Conservation (phyloP, 1,284 basidiomycete genomes). For the Porodaedalea pini region DNA sequence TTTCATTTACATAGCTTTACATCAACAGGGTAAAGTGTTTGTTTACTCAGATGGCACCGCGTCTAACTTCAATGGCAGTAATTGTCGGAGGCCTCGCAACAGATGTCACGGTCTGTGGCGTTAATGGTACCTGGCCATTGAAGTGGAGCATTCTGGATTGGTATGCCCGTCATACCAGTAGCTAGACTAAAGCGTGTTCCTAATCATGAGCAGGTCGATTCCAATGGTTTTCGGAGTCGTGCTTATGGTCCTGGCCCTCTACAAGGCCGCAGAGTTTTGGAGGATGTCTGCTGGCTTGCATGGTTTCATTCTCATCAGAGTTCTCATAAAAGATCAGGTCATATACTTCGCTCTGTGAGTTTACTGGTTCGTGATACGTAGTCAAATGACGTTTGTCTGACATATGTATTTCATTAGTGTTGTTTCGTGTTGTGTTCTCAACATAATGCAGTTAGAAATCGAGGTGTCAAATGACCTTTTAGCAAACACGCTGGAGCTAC, state of each 20-base stretch:
- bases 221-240: not conserved
- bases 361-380: too few relatives aligned
- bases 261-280: conserved; percentile 2
- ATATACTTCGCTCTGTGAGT: conserved; percentile 2
- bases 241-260: not conserved
- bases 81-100: not conserved
- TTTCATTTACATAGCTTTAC: not conserved
- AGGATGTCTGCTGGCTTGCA: not conserved
- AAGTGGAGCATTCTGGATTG: not conserved
- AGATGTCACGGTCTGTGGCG: not conserved
- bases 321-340: conserved; percentile 4
- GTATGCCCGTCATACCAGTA: not conserved
- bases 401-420: too few relatives aligned
- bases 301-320: not conserved
- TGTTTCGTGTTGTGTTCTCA: not conserved
- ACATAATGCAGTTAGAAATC: not conserved
- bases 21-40: not conserved
- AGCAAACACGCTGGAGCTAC: not conserved
- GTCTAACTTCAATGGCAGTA: not conserved
- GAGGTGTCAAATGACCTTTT: not conserved
- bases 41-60: too few relatives aligned
- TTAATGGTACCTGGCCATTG: not conserved
- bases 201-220: not conserved
- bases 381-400: too few relatives aligned
- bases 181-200: not conserved